Conservation (phyloP, 2,329 filamentous ascomycete species). For the Tolypocladium inflatum region DNA sequence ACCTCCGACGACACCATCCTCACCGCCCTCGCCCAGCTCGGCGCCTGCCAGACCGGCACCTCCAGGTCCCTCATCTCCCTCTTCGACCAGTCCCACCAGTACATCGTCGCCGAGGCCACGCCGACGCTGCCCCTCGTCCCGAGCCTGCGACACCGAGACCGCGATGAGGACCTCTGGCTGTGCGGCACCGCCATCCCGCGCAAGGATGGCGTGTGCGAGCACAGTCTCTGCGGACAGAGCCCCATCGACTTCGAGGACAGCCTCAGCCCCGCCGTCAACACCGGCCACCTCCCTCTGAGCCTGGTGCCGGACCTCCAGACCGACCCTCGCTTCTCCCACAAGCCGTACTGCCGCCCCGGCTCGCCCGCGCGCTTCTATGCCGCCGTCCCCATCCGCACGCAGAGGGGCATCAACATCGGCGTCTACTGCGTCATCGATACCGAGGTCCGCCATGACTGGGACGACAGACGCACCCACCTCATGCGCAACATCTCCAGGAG, state of each 20-base stretch:
- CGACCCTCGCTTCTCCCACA: conserved; percentile 18
- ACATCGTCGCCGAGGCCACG: conserved; percentile 42
- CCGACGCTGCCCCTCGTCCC: conserved; percentile 25
- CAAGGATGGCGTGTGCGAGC: conserved; percentile 16
- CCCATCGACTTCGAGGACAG: background rate
- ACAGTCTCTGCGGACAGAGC: conserved; percentile 9
- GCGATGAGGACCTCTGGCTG: conserved; percentile 13
- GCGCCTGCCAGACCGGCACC: conserved; percentile 29
- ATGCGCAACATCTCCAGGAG: conserved; percentile 17
- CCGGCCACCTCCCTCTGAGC: conserved; percentile 17
- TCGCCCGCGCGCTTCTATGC: conserved; percentile 26
- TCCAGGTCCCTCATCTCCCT: conserved; percentile 37
- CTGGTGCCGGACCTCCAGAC: conserved; percentile 22
- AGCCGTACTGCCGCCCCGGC: conserved; percentile 13
- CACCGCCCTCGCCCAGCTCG: conserved; percentile 41
- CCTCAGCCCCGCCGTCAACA: background rate
- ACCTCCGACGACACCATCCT: conserved; percentile 28
- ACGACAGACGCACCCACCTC: conserved; percentile 13
- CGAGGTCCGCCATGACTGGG: conserved; percentile 10
- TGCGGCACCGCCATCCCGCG: conserved; percentile 22
- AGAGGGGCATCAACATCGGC: conserved; percentile 31
- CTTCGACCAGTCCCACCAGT: conserved; percentile 37
- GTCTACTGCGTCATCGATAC: conserved; percentile 23
- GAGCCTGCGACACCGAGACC: conserved; percentile 1
- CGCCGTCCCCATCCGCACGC: conserved; percentile 29